phyloP scores from a whole-genome alignment of 2,329 filamentous ascomycete species.

The Phyllachora maydis region DNA sequence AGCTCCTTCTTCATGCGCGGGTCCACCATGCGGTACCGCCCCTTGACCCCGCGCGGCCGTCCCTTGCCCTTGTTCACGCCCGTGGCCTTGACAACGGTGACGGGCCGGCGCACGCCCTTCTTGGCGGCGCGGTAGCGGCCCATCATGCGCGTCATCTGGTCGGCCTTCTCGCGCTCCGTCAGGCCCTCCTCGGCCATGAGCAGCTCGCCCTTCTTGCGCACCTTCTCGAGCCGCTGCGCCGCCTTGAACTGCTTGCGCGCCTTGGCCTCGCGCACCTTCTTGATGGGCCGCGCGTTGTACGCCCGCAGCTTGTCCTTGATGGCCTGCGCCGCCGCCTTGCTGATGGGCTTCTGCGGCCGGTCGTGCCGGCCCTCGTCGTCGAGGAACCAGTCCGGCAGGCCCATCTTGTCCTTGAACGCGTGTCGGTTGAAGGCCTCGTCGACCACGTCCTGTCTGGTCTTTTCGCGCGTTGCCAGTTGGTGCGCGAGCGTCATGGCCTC shows the following conservation, averaged over 20 bases:
- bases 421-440: constrained; percentile 92
- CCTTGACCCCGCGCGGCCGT: constrained; percentile 79
- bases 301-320: constrained; percentile 91
- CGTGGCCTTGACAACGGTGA: constrained; percentile 75
- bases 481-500: constrained; percentile 98
- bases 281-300: constrained; percentile 89
- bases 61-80: constrained; percentile 72
- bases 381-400: constrained; percentile 92
- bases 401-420: constrained; percentile 75
- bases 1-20: constrained; percentile 92
- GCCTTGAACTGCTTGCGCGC: constrained; percentile 95
- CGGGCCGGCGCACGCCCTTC: constrained; percentile 63
- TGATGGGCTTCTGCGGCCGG: constrained; percentile 71
- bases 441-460: constrained; percentile 55
- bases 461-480: constrained; percentile 70
- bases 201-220: constrained; percentile 91
- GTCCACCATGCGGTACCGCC: constrained; percentile 94
- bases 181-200: constrained; percentile 76
- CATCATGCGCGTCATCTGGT: constrained; percentile 64
- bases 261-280: constrained; percentile 94
- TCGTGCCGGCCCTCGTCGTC: constrained; percentile 81
- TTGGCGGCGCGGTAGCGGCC: constrained; percentile 56
- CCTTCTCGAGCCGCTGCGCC: constrained; percentile 74
- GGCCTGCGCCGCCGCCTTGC: constrained; percentile 68
- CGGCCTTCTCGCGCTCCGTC: constrained; percentile 91